These are phyloP conservation scores for Viola odorata DNA, from an alignment of 345 rosid genomes.

Conservation along the genomic window DNA sequence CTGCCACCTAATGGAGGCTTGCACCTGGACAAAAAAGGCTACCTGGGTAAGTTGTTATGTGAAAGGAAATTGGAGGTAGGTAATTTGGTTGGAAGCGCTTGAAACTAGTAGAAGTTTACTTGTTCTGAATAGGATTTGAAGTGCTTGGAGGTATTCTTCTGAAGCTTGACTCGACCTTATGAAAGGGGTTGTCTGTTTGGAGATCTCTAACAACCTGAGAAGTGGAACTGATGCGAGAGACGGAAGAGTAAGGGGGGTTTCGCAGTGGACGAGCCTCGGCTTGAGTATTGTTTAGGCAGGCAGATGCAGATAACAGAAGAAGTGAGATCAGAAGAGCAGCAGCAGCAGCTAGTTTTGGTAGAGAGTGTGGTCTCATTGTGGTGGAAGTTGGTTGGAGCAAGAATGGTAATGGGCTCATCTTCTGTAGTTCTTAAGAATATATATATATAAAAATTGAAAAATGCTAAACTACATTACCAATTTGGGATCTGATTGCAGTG, in stretches of 20 bases:
- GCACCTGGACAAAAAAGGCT: constrained; percentile 26
- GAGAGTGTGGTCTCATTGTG: constrained; percentile 41
- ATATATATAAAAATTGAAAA: no score
- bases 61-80: constrained; percentile 3
- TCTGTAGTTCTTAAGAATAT: no score
- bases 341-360: constrained; percentile 23
- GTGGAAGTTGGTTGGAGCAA: not conserved
- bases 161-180: constrained; percentile 50
- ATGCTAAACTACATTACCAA: no score
- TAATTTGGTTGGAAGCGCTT: constrained; percentile 6
- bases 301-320: constrained; percentile 23
- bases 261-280: constrained; percentile 37
- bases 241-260: not conserved
- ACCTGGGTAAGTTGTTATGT: constrained; percentile 4
- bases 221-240: not conserved
- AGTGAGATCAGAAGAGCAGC: constrained; percentile 34
- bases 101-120: constrained; percentile 9
- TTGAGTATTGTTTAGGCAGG: constrained; percentile 22
- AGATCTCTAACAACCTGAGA: constrained; percentile 21
- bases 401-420: no score
- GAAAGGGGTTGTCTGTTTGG: constrained; percentile 3
- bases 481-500: no score
- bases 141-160: constrained; percentile 60
- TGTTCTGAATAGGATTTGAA: constrained; percentile 70
- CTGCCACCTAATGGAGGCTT: constrained; percentile 20